Evolutionary conservation across 768 basidiomycete species (phyloP), one percentile per base, ranked within the genome.

Genomic region (Ramaria rubella): DNA sequence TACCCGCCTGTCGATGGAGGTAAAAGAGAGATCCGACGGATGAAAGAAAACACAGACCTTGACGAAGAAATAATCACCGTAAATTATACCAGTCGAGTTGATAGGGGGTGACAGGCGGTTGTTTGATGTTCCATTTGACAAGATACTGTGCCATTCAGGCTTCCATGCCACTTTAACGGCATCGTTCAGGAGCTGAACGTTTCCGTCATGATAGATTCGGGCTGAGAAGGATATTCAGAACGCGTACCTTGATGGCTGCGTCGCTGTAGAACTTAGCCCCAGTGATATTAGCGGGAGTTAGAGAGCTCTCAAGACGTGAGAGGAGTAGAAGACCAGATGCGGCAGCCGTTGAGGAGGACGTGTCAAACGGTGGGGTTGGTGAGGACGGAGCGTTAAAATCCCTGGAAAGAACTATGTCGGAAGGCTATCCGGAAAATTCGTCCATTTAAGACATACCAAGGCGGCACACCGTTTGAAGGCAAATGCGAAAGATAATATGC

Each of bases 101-200:
- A 82, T 83, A 26, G 58, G 57, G 31, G 70, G 74, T 24, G 57
- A 55, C 33, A 70, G 74, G 2, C 79, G 81, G 63, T 71, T 71
- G 64, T 84, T 82, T 4, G 83, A 81, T 7, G 85, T 85, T 36
- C 81, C 84, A 63, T 85, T 83, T 1, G 82, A 78, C 40, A 85
- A 72, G 23, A 85, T 65, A 62, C 81, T 83, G 62, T 84, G 76
- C 81, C 82, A 86, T 9, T 36, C 40, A 12, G 70, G 64, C 29
- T 72, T 69, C 83, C 83, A 85, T 0, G 80, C 80, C 9, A 82
- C 65, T 15, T 69, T 62, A 1, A 77, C 81, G 29, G 77, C 80
- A 46, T 71, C 72, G 57, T 64, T 65, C 52, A 85, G 63, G n/a
- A n/a, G n/a, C n/a, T n/a, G n/a, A n/a, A n/a, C n/a, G n/a, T n/a